Evolutionary conservation across 1,284 basidiomycete species (phyloP).

Genomic region (Takashimella koratensis): DNA sequence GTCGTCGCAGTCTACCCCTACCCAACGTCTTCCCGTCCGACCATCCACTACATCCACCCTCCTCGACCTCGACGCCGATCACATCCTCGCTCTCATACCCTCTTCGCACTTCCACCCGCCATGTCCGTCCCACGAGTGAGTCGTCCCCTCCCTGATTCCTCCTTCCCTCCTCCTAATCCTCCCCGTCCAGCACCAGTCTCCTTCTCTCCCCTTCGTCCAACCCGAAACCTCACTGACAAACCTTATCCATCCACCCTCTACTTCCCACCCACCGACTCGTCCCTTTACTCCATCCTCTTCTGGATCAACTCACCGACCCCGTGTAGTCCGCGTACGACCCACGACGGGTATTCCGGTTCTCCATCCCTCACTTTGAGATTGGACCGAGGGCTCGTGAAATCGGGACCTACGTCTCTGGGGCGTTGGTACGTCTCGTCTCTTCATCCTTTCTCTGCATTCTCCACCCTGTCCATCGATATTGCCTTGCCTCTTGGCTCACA

Average conservation of each 20-base stretch:
- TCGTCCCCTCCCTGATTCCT: not conserved
- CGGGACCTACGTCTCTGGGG: conserved; percentile 88
- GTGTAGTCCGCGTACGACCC: conserved; percentile 72
- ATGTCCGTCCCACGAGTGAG: conserved; percentile 32
- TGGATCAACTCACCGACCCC: not conserved
- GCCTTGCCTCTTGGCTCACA: too few relatives aligned
- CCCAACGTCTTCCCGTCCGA: too few relatives aligned
- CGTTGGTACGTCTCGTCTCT: conserved; percentile 61
- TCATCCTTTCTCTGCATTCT: conserved; percentile 2
- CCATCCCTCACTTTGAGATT: conserved; percentile 49
- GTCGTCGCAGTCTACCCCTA: too few relatives aligned
- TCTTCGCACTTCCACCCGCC: not conserved
- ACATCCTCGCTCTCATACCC: too few relatives aligned
- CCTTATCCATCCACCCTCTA: not conserved
- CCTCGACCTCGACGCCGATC: too few relatives aligned
- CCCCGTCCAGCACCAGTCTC: too few relatives aligned
- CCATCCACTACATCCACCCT: too few relatives aligned
- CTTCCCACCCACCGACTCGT: not conserved
- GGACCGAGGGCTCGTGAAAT: conserved; percentile 59
- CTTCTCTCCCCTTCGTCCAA: not conserved
- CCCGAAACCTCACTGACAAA: too few relatives aligned
- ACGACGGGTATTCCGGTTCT: conserved; percentile 66
- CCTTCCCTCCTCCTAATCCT: too few relatives aligned
- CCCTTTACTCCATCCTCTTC: not conserved
- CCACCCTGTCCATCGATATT: not conserved